A percentile compares a stretch with the other conserved stretches of the same genome.
Conservation (phyloP, 345 rosid genomes). For the Hibiscus tridactylites region DNA sequence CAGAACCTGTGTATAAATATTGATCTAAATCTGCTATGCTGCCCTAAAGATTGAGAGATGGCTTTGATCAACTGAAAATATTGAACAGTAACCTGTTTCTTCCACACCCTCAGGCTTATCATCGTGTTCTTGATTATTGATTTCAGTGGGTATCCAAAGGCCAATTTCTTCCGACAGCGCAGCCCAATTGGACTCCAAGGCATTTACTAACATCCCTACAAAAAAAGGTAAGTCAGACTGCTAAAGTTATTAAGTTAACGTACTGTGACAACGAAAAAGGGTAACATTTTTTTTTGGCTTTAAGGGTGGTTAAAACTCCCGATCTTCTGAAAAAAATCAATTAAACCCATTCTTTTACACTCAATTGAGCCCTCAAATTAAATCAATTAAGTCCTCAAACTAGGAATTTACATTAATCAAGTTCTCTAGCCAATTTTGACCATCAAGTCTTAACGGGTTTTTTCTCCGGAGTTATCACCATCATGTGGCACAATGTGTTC, state of each 20-base stretch:
- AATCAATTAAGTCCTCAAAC: no score
- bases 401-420: no score
- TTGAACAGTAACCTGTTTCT: conserved; percentile 51
- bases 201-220: conserved; percentile 59
- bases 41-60: background rate
- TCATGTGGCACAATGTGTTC: no score
- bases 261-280: background rate
- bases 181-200: conserved; percentile 75
- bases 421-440: conserved; percentile 8
- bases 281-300: background rate
- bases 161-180: conserved; percentile 75
- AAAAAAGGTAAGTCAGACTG: background rate
- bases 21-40: background rate
- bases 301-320: conserved; percentile 24
- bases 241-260: conserved; percentile 6
- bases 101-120: conserved; percentile 77
- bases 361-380: no score
- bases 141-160: conserved; percentile 76
- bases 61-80: background rate
- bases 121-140: conserved; percentile 58
- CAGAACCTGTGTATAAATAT: background rate
- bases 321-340: conserved; percentile 15
- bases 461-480: no score
- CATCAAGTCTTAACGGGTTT: no score
- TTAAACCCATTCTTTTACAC: no score